Evolutionary conservation across 1,139 yeast species (phyloP).

Genomic region (Diutina siamensis): DNA sequence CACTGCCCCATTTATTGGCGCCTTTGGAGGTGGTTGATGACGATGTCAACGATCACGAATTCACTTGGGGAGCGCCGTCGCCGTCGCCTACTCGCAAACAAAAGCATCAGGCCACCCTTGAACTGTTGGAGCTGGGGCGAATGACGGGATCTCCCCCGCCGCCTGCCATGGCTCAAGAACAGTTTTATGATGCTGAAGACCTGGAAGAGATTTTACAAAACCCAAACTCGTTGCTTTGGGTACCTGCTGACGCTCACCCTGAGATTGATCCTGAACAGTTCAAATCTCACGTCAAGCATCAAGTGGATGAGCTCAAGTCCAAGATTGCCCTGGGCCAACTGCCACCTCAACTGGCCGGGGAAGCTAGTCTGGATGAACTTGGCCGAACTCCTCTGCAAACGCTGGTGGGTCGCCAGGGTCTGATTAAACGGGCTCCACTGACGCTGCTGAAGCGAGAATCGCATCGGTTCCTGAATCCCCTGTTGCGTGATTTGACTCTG

Average conservation of each 20-base stretch:
- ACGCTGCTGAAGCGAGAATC: conserved; percentile 9
- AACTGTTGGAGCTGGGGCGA: background rate
- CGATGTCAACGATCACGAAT: conserved; percentile 3
- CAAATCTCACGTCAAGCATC: conserved; percentile 67
- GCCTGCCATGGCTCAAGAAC: background rate
- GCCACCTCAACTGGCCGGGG: background rate
- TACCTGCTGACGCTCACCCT: conserved; percentile 90
- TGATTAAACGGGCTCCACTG: conserved; percentile 1
- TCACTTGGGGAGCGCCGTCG: conserved; percentile 4
- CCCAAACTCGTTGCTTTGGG: conserved; percentile 55
- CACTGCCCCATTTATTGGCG: conserved; percentile 1
- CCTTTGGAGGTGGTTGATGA: background rate
- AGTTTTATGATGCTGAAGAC: background rate
- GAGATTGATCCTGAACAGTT: conserved; percentile 89
- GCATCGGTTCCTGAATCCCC: conserved; percentile 26
- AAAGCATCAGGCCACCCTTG: background rate
- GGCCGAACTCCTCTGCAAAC: background rate
- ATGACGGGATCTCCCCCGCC: background rate
- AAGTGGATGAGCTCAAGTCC: conserved; percentile 64
- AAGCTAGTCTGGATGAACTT: background rate
- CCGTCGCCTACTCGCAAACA: background rate
- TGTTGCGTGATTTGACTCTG: conserved; percentile 53
- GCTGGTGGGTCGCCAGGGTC: background rate
- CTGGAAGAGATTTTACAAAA: background rate
- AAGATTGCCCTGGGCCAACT: conserved; percentile 13